Percentiles rank a stretch among this genome's conserved stretches.
Evolutionary conservation across 2,329 filamentous ascomycete species (phyloP).

Genomic region (Hawksworthiomyces lignivorus): DNA sequence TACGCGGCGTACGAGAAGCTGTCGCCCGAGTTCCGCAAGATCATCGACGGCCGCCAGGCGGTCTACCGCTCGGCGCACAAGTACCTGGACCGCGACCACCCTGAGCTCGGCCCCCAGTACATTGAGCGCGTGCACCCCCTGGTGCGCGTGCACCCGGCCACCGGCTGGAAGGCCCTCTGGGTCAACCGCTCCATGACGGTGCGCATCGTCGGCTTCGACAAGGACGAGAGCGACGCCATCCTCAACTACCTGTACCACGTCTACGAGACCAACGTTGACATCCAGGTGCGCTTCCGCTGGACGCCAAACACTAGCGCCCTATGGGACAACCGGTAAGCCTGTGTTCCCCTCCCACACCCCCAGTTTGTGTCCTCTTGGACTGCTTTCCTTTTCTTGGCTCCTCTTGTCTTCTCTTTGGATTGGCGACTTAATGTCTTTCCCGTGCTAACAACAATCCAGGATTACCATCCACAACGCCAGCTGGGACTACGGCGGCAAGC

Average conservation of each 20-base stretch:
- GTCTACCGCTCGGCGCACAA: conserved; percentile 59
- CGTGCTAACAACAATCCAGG: conserved; percentile 25
- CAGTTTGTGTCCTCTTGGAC: too few relatives aligned
- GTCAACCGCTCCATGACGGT: conserved; percentile 65
- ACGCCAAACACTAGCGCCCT: conserved; percentile 57
- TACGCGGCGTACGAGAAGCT: conserved; percentile 69
- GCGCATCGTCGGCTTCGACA: conserved; percentile 61
- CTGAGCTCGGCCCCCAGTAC: conserved; percentile 53
- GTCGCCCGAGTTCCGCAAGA: conserved; percentile 59
- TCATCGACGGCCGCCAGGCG: conserved; percentile 60
- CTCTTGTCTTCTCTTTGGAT: not conserved
- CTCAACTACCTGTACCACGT: conserved; percentile 60
- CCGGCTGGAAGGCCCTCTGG: conserved; percentile 64
- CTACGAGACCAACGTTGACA: conserved; percentile 62
- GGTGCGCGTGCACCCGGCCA: conserved; percentile 63
- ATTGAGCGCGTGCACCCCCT: conserved; percentile 62
- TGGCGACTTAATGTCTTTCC: too few relatives aligned
- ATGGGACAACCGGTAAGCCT: conserved; percentile 58
- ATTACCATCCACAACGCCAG: conserved; percentile 68
- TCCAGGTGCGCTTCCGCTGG: conserved; percentile 66
- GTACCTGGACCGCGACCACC: conserved; percentile 58
- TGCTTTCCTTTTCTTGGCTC: too few relatives aligned
- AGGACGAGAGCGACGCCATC: conserved; percentile 60
- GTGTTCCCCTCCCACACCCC: too few relatives aligned
- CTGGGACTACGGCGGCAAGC: conserved; percentile 62